phyloP scores from a whole-genome alignment of 169 alveolate species.

The Eimeria brunetti region DNA sequence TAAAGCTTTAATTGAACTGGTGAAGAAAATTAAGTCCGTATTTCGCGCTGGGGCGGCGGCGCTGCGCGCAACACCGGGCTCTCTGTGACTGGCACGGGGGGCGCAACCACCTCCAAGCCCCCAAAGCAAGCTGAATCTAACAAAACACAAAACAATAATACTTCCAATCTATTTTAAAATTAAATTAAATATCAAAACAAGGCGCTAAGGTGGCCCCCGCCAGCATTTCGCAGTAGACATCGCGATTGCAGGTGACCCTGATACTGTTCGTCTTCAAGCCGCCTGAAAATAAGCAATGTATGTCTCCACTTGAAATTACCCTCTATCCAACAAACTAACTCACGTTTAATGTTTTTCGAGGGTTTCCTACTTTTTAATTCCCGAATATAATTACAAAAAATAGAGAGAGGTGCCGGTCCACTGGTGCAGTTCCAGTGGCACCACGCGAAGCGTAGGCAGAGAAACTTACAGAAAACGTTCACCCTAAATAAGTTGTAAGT shows the following conservation, averaged over 20 bases:
- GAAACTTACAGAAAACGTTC: too few species aligned
- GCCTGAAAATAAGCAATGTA: background rate
- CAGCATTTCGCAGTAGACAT: background rate
- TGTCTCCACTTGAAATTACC: too few species aligned
- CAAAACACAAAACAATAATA: background rate
- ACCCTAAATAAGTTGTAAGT: too few species aligned
- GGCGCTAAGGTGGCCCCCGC: background rate
- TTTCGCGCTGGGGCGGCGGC: background rate
- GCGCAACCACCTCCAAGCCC: background rate
- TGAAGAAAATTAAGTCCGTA: background rate
- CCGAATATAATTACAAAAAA: too few species aligned
- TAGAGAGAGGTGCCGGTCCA: too few species aligned
- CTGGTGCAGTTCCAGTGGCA: too few species aligned
- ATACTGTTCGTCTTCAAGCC: background rate
- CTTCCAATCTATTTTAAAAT: background rate
- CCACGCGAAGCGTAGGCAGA: too few species aligned
- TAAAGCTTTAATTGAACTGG: background rate
- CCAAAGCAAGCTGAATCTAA: background rate
- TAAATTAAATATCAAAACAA: background rate
- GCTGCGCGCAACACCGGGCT: background rate
- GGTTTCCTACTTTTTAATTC: too few species aligned
- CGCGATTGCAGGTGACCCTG: background rate
- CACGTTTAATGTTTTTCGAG: too few species aligned
- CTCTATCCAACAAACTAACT: too few species aligned
- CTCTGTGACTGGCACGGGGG: slow-evolving; percentile 10